phyloP scores from a whole-genome alignment of 768 basidiomycete species.

The Hericium rajendrae region DNA sequence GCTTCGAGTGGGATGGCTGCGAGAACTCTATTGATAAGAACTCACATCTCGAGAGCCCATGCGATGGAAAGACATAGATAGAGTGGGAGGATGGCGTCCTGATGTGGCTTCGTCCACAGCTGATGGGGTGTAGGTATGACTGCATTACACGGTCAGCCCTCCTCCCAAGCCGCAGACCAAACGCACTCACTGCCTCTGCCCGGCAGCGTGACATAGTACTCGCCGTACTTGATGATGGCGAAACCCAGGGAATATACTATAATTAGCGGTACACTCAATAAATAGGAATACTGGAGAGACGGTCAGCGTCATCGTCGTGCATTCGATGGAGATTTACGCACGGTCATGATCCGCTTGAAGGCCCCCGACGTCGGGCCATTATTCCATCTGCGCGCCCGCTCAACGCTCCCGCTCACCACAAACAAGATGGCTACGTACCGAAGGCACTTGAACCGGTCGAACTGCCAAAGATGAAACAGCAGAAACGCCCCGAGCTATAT shows the following conservation, averaged over 20 bases:
- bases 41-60: conserved; percentile 74
- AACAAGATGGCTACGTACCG: conserved; percentile 30
- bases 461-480: conserved; percentile 69
- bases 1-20: no score
- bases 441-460: conserved; percentile 69
- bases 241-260: conserved; percentile 52
- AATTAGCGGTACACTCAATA: conserved; percentile 53
- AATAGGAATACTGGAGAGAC: conserved; percentile 53
- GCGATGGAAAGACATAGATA: conserved; percentile 51
- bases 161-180: no score
- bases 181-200: conserved; percentile 38
- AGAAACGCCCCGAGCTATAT: conserved; percentile 51
- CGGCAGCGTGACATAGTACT: conserved; percentile 47
- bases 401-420: neutral
- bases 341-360: conserved; percentile 83
- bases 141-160: conserved; percentile 15
- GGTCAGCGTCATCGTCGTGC: neutral
- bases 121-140: conserved; percentile 58
- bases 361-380: conserved; percentile 51
- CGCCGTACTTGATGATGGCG: conserved; percentile 59
- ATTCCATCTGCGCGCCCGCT: conserved; percentile 46
- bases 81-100: conserved; percentile 52
- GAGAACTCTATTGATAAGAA: no score
- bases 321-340: conserved; percentile 24
- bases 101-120: conserved; percentile 41